phyloP scores from a whole-genome alignment of 768 basidiomycete species.

The Gloeopeniophorella convolvens region DNA sequence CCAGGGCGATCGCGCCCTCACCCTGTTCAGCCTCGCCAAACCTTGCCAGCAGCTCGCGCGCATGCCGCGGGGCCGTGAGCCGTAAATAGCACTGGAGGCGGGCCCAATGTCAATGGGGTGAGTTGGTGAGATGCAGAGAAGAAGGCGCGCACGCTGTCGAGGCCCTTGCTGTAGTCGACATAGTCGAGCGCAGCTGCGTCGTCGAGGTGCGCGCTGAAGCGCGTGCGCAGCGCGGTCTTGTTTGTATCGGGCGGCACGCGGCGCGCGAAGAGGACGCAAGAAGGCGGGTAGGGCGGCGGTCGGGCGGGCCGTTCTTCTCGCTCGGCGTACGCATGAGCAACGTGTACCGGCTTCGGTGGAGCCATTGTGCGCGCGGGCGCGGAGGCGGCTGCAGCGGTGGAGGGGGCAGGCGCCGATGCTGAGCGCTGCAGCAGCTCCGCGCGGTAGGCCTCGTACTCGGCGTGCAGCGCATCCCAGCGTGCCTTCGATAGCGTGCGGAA shows the following conservation, averaged over 20 bases:
- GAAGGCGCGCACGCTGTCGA: conserved; percentile 52
- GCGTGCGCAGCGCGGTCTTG: conserved; percentile 64
- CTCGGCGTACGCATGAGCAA: neutral
- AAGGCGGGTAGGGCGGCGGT: conserved; percentile 36
- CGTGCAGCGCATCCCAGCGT: conserved; percentile 57
- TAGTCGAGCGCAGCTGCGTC: conserved; percentile 52
- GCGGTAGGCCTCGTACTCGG: conserved; percentile 64
- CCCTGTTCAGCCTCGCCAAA: conserved; percentile 30
- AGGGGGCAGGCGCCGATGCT: conserved; percentile 4
- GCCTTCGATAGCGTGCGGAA: conserved; percentile 50
- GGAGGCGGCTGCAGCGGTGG: neutral
- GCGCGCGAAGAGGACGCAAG: conserved; percentile 65
- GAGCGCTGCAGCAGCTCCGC: conserved; percentile 44
- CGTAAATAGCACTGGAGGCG: conserved; percentile 65
- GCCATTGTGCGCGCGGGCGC: neutral
- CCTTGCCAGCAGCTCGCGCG: conserved; percentile 37
- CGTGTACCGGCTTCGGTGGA: neutral
- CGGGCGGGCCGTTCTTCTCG: neutral
- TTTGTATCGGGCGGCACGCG: conserved; percentile 71
- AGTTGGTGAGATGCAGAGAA: neutral
- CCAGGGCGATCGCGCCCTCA: conserved; percentile 36
- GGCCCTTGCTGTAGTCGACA: conserved; percentile 72
- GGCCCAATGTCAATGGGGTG: neutral
- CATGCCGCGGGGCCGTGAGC: conserved; percentile 44
- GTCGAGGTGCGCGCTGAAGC: conserved; percentile 45